Evolutionary conservation across 192 early-diverging fungal genomes (phyloP).

Genomic region (Thamnidium elegans): DNA sequence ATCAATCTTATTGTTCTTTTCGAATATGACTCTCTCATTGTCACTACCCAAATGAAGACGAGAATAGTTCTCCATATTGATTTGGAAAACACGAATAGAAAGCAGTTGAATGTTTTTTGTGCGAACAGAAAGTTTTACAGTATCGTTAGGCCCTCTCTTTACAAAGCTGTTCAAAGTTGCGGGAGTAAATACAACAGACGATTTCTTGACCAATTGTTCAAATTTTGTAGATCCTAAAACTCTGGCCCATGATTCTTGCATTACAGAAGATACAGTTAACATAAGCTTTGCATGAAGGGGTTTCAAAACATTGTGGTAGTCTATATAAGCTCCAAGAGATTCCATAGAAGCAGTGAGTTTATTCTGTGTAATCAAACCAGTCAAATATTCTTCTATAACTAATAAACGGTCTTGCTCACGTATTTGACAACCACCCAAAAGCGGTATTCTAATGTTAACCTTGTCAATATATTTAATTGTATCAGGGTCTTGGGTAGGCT

Average conservation of each 20-base stretch:
- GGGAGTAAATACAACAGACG: constrained; percentile 6
- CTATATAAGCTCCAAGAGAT: constrained; percentile 5
- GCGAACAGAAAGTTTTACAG: constrained; percentile 29
- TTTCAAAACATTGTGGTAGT: constrained; percentile 2
- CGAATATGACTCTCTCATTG: neutral
- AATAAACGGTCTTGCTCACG: too few species aligned
- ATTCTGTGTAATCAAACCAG: constrained; percentile 2
- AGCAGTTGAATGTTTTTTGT: constrained; percentile 42
- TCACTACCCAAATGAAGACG: constrained; percentile 17
- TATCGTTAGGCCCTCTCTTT: constrained; percentile 28
- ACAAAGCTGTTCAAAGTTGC: neutral
- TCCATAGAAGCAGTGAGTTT: constrained; percentile 10
- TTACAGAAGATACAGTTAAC: constrained; percentile 12
- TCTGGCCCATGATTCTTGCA: neutral
- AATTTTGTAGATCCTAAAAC: neutral
- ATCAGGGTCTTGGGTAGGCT: too few species aligned
- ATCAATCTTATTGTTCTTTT: constrained; percentile 9
- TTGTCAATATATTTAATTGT: too few species aligned
- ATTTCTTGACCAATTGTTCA: constrained; percentile 4
- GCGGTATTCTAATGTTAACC: too few species aligned
- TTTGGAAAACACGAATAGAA: constrained; percentile 41
- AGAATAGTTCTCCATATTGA: constrained; percentile 45
- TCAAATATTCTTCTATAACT: constrained; percentile 10
- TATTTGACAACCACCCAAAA: neutral
- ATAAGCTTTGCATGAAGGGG: constrained; percentile 11